These are phyloP conservation scores for Ophiocordyceps robertsii DNA, from an alignment of 2,329 filamentous ascomycete species.

Conservation along the genomic window DNA sequence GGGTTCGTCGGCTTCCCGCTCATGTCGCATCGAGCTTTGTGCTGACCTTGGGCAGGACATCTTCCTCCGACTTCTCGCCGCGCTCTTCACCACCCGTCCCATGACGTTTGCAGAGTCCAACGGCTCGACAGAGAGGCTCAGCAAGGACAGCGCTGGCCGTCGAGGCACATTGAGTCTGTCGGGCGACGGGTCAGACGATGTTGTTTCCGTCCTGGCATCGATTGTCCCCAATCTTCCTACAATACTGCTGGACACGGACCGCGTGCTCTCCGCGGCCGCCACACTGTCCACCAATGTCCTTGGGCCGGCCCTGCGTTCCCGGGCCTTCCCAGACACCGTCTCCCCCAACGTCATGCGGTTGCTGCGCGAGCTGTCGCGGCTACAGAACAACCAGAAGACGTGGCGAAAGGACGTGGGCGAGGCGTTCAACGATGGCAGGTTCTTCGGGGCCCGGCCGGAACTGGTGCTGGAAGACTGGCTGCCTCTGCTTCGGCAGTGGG, in stretches of 20 bases:
- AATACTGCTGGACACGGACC: constrained; percentile 75
- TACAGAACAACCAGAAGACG: constrained; percentile 69
- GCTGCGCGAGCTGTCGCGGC: constrained; percentile 61
- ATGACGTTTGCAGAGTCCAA: constrained; percentile 51
- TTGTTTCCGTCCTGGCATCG: constrained; percentile 64
- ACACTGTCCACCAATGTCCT: constrained; percentile 77
- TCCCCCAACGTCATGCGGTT: constrained; percentile 58
- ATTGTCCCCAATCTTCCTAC: constrained; percentile 72
- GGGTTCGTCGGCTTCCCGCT: constrained; percentile 43
- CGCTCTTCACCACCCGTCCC: constrained; percentile 85
- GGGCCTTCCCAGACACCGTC: constrained; percentile 76
- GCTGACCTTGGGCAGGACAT: constrained; percentile 50
- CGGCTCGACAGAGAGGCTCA: constrained; percentile 22
- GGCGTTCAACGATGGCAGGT: constrained; percentile 78
- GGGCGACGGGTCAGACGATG: constrained; percentile 50
- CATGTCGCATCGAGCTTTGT: constrained; percentile 5
- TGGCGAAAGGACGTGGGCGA: constrained; percentile 92
- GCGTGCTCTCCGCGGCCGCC: constrained; percentile 62
- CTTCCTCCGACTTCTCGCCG: constrained; percentile 74
- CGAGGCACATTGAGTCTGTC: constrained; percentile 20
- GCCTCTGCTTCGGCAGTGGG: constrained; percentile 72
- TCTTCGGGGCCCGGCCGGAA: constrained; percentile 58
- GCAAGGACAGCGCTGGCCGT: constrained; percentile 21
- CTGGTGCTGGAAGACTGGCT: constrained; percentile 69
- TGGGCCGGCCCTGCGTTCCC: constrained; percentile 68